Conservation (phyloP, 2,329 filamentous ascomycete genomes). For the Eurotiales sp. region DNA sequence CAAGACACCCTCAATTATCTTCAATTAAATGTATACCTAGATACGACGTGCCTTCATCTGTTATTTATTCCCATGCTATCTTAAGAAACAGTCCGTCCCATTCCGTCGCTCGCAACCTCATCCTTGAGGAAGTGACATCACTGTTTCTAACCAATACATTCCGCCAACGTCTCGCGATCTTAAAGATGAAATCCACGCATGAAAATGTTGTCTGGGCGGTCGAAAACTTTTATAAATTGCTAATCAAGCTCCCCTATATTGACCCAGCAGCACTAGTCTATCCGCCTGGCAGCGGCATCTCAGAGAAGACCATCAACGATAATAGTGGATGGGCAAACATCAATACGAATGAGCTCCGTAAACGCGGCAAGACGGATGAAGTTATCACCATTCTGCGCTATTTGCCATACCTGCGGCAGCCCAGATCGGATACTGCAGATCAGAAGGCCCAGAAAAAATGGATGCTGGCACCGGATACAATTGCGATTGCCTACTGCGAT, state of each 20-base stretch:
- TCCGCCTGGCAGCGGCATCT: background rate
- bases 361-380: constrained; percentile 8
- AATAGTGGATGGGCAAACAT: constrained; percentile 4
- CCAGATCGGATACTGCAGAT: background rate
- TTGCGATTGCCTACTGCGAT: constrained; percentile 11
- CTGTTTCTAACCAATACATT: background rate
- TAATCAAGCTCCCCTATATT: constrained; percentile 9
- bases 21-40: too few relatives aligned
- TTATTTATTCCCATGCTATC: background rate
- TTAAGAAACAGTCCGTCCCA: background rate
- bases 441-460: constrained; percentile 4
- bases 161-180: background rate
- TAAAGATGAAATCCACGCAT: background rate
- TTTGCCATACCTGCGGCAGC: constrained; percentile 7
- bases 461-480: constrained; percentile 6
- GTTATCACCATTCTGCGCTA: constrained; percentile 6
- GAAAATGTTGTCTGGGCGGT: background rate
- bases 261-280: background rate
- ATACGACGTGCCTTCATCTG: too few relatives aligned
- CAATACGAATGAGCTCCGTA: constrained; percentile 9
- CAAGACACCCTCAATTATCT: too few relatives aligned
- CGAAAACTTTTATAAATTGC: background rate
- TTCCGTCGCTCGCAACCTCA: background rate
- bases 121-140: background rate
- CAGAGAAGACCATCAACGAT: background rate